Conservation (phyloP, 2,329 filamentous ascomycete genomes). For the Dactylella cylindrospora region DNA sequence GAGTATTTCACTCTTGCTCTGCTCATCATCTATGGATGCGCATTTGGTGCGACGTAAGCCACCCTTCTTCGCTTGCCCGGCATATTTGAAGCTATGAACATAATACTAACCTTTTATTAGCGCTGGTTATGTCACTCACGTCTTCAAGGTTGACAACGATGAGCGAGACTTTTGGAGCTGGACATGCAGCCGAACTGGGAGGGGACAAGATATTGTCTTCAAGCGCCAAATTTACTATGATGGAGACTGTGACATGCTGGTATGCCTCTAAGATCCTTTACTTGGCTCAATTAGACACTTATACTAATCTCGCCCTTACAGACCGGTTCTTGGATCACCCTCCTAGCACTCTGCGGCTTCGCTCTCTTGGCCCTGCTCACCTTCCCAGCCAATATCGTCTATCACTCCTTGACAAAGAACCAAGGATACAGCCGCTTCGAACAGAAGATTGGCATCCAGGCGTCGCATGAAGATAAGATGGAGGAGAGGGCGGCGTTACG, state of each 20-base stretch:
- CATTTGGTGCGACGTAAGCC: slow-evolving; percentile 42
- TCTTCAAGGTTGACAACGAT: slow-evolving; percentile 42
- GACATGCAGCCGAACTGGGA: slow-evolving; percentile 34
- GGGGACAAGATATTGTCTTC: slow-evolving; percentile 42
- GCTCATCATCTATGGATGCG: slow-evolving; percentile 20
- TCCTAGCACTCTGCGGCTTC: slow-evolving; percentile 40
- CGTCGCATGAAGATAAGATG: slow-evolving; percentile 27
- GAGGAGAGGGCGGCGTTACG: slow-evolving; percentile 8
- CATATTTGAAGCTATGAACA: background rate
- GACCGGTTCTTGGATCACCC: slow-evolving; percentile 40
- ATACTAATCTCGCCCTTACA: slow-evolving; percentile 4
- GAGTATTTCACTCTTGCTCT: slow-evolving; percentile 36
- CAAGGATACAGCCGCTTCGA: slow-evolving; percentile 42
- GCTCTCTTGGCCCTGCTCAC: slow-evolving; percentile 29
- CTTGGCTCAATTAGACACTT: background rate
- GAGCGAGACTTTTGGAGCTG: slow-evolving; percentile 43
- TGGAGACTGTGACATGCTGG: slow-evolving; percentile 41
- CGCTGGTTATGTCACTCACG: slow-evolving; percentile 39
- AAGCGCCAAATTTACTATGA: slow-evolving; percentile 42
- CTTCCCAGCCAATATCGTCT: slow-evolving; percentile 42
- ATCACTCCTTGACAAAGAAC: slow-evolving; percentile 41
- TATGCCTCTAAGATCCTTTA: slow-evolving; percentile 1
- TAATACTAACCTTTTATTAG: slow-evolving; percentile 12
- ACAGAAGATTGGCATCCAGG: slow-evolving; percentile 17
- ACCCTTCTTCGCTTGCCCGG: background rate